Base-by-base conservation (phyloP, 2,329 filamentous ascomycete species). In the Raffaelea albimanens region DNA sequence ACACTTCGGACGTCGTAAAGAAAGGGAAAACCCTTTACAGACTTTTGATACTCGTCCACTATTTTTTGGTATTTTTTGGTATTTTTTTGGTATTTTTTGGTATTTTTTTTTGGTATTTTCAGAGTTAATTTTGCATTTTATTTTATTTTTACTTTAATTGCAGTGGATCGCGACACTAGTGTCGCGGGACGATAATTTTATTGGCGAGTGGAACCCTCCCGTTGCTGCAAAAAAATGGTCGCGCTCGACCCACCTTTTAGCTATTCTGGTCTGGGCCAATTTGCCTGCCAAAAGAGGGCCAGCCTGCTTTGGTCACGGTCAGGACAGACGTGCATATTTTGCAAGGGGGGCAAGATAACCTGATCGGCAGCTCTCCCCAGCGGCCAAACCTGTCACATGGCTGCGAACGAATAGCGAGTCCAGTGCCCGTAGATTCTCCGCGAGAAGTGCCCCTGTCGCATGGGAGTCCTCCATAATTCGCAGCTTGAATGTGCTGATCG, bases 121-220 rank as follows among this genome's bases (percentile, higher is more conserved):
- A 29, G 7, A 29, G 13, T 42, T 42, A 9, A 3, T 14, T 29
- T 34, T 34, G 38, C 8, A 21, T 41, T 29, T 43, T 43, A 21
- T 43, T 43, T 43, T 31, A 16, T 36, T 29, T 39, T 23, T 34
- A n/a, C 43, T 55, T 55, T 55, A 50, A 55, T 55, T 55, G 50
- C 51, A 45, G 53, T 55, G 53, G 53, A 50, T 50, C 53, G 43
- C 41, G 46, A 47, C 41, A 46, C 48, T 55, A 52, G 53, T 44
- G 49, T 52, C 51, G 48, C 52, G 49, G 49, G 48, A 52, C 50
- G 47, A 49, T 40, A 53, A 51, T 55, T 53, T 53, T 45, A 53
- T 47, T 53, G 43, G 44, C 25, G 40, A 48, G 46, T 53, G 50
- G 52, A 41, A 23, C 44, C 29, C 23, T 18, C 34, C 46, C 48